Base-by-base conservation (phyloP, 805 yeast genomes). In the Starmerella apicola region DNA sequence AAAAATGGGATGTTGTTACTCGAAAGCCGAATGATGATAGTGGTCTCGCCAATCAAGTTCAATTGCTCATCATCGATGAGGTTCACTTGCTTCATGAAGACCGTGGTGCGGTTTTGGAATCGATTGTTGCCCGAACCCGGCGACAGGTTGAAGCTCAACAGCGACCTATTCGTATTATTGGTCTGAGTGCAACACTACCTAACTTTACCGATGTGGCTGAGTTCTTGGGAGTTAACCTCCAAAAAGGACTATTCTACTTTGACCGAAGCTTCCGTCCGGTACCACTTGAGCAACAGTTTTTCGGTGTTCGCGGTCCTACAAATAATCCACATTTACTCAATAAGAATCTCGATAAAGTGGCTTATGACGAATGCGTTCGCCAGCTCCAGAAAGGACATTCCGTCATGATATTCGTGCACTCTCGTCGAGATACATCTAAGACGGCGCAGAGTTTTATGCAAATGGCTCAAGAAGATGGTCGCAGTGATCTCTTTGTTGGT, bases 1-100 rank as follows among this genome's bases (percentile, higher is more conserved):
- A 85, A 55, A 85, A 85, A 58, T 85, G 96, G 96, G 96, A 85
- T 62, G 96, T 91, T 2, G 95, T 91, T 2, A 88, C 98, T 0
- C 72, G 97, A 55, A 91, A 91, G 56, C 78, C 86, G 28, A 79
- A 71, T 50, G 96, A 95, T 38, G 96, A 86, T 52, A 74, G 74
- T 36, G 94, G 85, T 50, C 60, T 86, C 34, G 82, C 83, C 2
- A 74, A 81, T 10, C 85, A 84, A 51, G 93, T 91, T 8, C 82
- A 78, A 57, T 62, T 91, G 12, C 63, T 91, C 42, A 83, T 91
- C 43, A 86, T 91, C 45, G 98, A 91, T 66, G 98, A 91, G 62
- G 97, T 91, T 0, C 98, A 91, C 68, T 65, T 91, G 54, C 68
- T 91, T 38, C 97, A 91, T 52, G 98, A 91, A 71, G 98, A 91